These are phyloP conservation scores for Sphaerulina vaccinii DNA, from an alignment of 2,329 filamentous ascomycete species.

Conservation along the genomic window DNA sequence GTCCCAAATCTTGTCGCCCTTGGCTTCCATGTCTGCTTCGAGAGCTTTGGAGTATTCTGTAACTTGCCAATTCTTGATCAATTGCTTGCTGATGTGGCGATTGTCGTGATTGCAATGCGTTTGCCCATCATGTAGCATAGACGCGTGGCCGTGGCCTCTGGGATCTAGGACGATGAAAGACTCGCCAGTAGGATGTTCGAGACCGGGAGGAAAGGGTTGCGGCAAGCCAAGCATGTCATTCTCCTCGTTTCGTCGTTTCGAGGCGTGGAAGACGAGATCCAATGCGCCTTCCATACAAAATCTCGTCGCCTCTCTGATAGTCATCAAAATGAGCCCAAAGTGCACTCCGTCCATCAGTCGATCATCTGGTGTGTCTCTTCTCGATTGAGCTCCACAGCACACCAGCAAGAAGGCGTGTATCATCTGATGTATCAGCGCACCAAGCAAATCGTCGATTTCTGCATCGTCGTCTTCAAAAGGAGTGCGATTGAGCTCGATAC, in stretches of 20 bases:
- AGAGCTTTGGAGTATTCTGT: slow-evolving; percentile 34
- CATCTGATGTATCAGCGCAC: slow-evolving; percentile 46
- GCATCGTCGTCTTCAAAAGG: slow-evolving; percentile 32
- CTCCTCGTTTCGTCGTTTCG: slow-evolving; percentile 18
- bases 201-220: not conserved
- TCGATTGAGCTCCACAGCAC: slow-evolving; percentile 41
- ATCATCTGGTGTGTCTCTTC: slow-evolving; percentile 35
- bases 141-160: slow-evolving; percentile 17
- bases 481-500: slow-evolving; percentile 36
- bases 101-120: slow-evolving; percentile 37
- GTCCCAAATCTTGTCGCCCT: slow-evolving; percentile 39
- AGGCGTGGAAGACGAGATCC: slow-evolving; percentile 37
- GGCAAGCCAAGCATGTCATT: slow-evolving; percentile 7
- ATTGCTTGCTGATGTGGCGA: slow-evolving; percentile 29
- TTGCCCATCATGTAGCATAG: slow-evolving; percentile 26
- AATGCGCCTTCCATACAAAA: slow-evolving; percentile 32
- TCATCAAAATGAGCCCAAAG: slow-evolving; percentile 43
- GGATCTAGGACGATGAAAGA: slow-evolving; percentile 29
- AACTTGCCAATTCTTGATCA: slow-evolving; percentile 37
- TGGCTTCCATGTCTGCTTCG: slow-evolving; percentile 36
- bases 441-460: slow-evolving; percentile 38
- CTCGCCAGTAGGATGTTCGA: not conserved
- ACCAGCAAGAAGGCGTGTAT: slow-evolving; percentile 47
- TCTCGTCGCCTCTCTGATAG: slow-evolving; percentile 38
- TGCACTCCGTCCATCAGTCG: slow-evolving; percentile 41